Evolutionary conservation across 768 basidiomycete species (phyloP).

Genomic region (Serendipita vermifera): DNA sequence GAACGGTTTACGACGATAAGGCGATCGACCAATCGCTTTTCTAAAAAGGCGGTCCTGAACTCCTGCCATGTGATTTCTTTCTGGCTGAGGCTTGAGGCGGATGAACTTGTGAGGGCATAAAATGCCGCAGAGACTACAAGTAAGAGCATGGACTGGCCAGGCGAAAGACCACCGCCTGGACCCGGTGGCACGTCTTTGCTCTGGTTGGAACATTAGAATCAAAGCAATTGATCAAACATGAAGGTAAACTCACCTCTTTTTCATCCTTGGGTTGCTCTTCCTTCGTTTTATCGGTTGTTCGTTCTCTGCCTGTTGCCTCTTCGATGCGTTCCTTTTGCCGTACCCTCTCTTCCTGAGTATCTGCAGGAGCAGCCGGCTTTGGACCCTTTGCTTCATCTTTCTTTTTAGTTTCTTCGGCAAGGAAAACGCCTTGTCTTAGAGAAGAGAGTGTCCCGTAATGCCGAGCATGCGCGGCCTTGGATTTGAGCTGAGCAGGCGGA

Average conservation of each 20-base stretch:
- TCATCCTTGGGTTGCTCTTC: background rate
- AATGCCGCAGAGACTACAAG: slow-evolving; percentile 35
- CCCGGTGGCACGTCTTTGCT: background rate
- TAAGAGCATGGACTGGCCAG: slow-evolving; percentile 4
- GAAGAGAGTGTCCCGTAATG: slow-evolving; percentile 3
- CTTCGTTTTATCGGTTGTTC: background rate
- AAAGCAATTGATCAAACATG: background rate
- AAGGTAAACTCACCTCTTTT: background rate
- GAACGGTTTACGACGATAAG: slow-evolving; percentile 83
- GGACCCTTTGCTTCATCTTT: background rate
- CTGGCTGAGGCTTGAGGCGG: slow-evolving; percentile 33
- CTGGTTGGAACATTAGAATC: background rate
- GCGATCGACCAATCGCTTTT: slow-evolving; percentile 91
- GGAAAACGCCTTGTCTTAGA: background rate
- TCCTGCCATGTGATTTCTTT: slow-evolving; percentile 99
- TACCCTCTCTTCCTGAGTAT: no score
- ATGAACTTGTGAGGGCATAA: slow-evolving; percentile 40
- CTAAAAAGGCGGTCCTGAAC: slow-evolving; percentile 92
- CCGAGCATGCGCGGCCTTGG: slow-evolving; percentile 7
- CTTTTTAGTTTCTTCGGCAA: background rate
- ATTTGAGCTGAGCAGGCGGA: background rate
- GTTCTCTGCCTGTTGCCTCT: background rate
- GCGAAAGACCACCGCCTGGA: background rate
- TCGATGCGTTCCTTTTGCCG: no score
- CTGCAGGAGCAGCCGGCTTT: no score